Conservation (phyloP, 2,329 filamentous ascomycete species). For the Chalaropsis thielavioides region DNA sequence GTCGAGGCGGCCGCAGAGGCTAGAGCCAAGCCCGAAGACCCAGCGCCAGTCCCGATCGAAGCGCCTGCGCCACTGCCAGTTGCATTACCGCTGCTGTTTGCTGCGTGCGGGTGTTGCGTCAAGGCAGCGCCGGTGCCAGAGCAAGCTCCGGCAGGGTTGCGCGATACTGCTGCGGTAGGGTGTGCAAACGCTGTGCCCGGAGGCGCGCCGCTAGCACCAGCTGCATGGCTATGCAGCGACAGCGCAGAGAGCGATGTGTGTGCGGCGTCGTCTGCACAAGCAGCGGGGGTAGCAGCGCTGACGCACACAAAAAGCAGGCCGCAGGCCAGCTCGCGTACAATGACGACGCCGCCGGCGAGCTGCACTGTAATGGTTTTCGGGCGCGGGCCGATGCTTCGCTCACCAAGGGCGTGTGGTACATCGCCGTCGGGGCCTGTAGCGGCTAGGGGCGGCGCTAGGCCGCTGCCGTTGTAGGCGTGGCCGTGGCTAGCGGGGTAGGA, state of each 20-base stretch:
- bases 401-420: background rate
- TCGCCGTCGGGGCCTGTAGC: background rate
- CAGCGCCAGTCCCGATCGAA: background rate
- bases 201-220: background rate
- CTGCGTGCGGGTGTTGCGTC: background rate
- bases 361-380: slow-evolving; percentile 39
- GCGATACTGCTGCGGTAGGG: background rate
- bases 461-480: background rate
- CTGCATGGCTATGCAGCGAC: slow-evolving; percentile 2
- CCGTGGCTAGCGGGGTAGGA: background rate
- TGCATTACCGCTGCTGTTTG: background rate
- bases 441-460: background rate
- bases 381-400: slow-evolving; percentile 1
- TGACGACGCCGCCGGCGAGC: slow-evolving; percentile 42
- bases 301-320: slow-evolving; percentile 49
- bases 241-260: slow-evolving; percentile 11
- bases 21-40: slow-evolving; percentile 12
- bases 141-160: background rate
- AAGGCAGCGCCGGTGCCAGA: background rate
- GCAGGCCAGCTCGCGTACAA: slow-evolving; percentile 43
- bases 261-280: slow-evolving; percentile 10
- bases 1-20: slow-evolving; percentile 6
- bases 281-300: slow-evolving; percentile 28
- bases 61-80: background rate
- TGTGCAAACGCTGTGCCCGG: background rate